Percentiles rank a stretch among this genome's conserved stretches.
Conservation (phyloP, 176 grass and related monocot species). For the Bonia amplexicaulis region DNA sequence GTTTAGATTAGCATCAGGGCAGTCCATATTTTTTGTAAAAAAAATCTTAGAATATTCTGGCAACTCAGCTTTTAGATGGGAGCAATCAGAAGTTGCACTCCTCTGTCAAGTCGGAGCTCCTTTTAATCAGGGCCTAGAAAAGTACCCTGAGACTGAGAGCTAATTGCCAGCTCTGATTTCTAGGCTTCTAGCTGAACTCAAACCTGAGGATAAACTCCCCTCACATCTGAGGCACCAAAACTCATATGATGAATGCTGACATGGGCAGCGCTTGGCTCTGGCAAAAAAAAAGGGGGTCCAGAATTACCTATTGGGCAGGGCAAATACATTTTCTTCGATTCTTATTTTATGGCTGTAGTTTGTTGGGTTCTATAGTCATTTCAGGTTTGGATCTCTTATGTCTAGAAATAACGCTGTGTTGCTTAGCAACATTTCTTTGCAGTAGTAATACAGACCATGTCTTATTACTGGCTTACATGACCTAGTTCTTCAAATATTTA, state of each 20-base stretch:
- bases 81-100: neutral
- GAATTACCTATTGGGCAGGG: neutral
- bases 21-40: neutral
- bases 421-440: neutral
- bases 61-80: neutral
- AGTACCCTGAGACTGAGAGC: neutral
- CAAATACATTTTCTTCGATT: neutral
- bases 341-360: neutral
- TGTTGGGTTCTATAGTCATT: neutral
- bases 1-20: neutral
- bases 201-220: neutral
- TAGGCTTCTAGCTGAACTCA: neutral
- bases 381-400: neutral
- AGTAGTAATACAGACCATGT: neutral
- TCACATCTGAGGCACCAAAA: neutral
- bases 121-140: conserved; percentile 6
- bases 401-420: neutral
- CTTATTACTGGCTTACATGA: neutral
- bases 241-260: neutral
- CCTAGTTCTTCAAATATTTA: neutral
- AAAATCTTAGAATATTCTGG: neutral
- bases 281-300: neutral
- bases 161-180: neutral
- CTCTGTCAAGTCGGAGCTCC: neutral
- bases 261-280: neutral